Conservation (phyloP, 306 rosid species). For the Glycine soja region DNA sequence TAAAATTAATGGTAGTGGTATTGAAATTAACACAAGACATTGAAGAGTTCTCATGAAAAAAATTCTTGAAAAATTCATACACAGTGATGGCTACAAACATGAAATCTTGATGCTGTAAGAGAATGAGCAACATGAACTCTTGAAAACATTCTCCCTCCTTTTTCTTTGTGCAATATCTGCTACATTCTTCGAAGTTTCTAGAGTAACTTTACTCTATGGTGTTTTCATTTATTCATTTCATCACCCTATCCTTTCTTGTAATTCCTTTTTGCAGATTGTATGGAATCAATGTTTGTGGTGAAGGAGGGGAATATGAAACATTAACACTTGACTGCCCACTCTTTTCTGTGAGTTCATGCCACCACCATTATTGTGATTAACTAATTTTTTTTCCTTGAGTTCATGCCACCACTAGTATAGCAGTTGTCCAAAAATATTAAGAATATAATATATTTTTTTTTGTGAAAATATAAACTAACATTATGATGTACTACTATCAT, state of each 20-base stretch:
- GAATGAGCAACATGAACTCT: too few relatives aligned
- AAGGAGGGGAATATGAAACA: slow-evolving; percentile 98
- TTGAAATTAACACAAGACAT: too few relatives aligned
- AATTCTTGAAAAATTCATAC: not conserved
- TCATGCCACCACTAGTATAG: not conserved
- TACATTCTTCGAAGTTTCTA: slow-evolving; percentile 33
- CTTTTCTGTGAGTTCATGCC: slow-evolving; percentile 67
- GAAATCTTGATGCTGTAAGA: too few relatives aligned
- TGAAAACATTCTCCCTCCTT: slow-evolving; percentile 30
- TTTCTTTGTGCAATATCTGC: slow-evolving; percentile 17
- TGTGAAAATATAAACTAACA: not conserved
- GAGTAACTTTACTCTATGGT: not conserved
- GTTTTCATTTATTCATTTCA: slow-evolving; percentile 21
- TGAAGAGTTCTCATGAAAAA: too few relatives aligned
- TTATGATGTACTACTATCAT: not conserved
- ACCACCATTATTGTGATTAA: not conserved
- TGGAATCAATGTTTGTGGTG: slow-evolving; percentile 95
- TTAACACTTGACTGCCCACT: slow-evolving; percentile 96
- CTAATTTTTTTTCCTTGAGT: not conserved
- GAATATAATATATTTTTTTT: not conserved
- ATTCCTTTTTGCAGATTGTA: slow-evolving; percentile 64
- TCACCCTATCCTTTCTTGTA: slow-evolving; percentile 20
- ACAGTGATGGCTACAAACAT: too few relatives aligned
- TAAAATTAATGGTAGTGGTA: not conserved
- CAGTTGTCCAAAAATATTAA: not conserved